Conservation (phyloP, 306 rosid species). For the Pterocarpus macrocarpus region DNA sequence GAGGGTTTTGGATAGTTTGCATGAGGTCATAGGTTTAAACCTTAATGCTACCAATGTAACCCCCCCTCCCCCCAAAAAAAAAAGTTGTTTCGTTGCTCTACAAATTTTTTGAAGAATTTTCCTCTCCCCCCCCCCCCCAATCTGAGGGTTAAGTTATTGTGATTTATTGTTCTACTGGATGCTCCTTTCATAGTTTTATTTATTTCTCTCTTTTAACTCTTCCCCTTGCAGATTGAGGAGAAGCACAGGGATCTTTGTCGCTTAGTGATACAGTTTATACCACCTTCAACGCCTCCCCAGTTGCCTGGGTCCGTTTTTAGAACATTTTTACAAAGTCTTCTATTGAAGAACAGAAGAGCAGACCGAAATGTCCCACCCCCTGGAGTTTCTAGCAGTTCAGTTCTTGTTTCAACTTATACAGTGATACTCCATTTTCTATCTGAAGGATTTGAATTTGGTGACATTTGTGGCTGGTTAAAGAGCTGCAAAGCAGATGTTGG, state of each 20-base stretch:
- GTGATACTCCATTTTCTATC: constrained; percentile 93
- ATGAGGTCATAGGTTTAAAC: too few species aligned
- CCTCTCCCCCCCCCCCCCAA: neutral
- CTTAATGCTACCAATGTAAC: too few species aligned
- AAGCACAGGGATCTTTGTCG: constrained; percentile 95
- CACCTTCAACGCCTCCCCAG: constrained; percentile 83
- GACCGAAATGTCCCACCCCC: constrained; percentile 84
- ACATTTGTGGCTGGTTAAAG: constrained; percentile 81
- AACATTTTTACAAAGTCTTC: constrained; percentile 79
- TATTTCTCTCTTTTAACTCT: constrained; percentile 27
- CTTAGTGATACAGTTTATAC: constrained; percentile 92
- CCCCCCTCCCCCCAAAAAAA: too few species aligned
- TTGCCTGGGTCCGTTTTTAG: constrained; percentile 93
- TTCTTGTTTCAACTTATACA: constrained; percentile 87
- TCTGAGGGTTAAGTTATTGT: neutral
- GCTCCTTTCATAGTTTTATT: constrained; percentile 28
- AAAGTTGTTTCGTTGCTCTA: neutral
- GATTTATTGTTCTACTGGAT: constrained; percentile 9
- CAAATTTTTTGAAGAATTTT: constrained; percentile 15
- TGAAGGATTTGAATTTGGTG: constrained; percentile 89
- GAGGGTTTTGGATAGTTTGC: too few species aligned
- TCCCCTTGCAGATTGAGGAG: constrained; percentile 83
- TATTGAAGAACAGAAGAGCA: constrained; percentile 89
- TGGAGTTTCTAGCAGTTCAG: constrained; percentile 89
- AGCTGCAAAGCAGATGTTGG: constrained; percentile 78